Conservation (phyloP, 495 filamentous ascomycete species). For the Hypoxylon trugodes region DNA sequence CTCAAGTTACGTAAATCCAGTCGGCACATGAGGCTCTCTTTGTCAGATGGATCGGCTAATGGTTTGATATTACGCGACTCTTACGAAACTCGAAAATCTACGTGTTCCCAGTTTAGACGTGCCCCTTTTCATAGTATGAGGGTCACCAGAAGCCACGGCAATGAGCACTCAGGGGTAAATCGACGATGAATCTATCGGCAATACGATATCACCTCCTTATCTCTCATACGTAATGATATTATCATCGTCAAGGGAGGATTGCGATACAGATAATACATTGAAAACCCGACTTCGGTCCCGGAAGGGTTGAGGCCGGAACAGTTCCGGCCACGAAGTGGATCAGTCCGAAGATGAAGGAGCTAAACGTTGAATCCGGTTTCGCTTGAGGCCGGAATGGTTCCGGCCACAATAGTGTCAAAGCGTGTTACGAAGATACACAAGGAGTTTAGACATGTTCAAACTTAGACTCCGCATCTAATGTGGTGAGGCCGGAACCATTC, state of each 20-base stretch:
- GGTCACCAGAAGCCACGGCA: neutral
- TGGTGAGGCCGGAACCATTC: conserved; percentile 45
- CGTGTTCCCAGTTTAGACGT: neutral
- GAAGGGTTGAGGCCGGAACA: conserved; percentile 11
- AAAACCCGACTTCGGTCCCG: conserved; percentile 4
- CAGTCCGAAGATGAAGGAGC: neutral
- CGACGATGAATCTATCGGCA: neutral
- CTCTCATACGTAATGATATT: neutral
- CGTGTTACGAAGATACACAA: neutral
- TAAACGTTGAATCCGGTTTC: conserved; percentile 22
- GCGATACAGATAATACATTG: neutral
- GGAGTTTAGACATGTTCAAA: conserved; percentile 16
- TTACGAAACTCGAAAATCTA: neutral
- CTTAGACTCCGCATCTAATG: conserved; percentile 15
- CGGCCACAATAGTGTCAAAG: no score
- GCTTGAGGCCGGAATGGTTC: conserved; percentile 33
- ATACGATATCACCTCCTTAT: neutral
- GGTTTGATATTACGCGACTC: neutral
- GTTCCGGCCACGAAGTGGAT: conserved; percentile 26
- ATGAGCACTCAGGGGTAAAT: neutral
- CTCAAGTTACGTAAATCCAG: conserved; percentile 20
- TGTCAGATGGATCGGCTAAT: neutral
- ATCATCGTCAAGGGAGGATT: neutral
- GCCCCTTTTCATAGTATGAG: neutral
- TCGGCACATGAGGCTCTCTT: neutral